These are phyloP conservation scores for Apiospora arundinis DNA, from an alignment of 2,329 filamentous ascomycete species.

Conservation along the genomic window DNA sequence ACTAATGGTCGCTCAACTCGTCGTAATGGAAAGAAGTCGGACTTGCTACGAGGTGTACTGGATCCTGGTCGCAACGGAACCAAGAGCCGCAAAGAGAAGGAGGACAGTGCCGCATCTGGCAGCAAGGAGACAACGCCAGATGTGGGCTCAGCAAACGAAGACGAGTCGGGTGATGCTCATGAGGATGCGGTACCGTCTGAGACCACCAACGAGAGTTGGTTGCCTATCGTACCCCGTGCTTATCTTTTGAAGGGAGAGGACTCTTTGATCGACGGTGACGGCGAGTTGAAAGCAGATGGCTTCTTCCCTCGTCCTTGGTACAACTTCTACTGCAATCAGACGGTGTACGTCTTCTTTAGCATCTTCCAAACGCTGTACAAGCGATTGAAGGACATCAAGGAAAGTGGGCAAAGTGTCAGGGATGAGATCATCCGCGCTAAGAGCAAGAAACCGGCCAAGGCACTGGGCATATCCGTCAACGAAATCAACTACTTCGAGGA, in stretches of 20 bases:
- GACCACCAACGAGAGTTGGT: constrained; percentile 67
- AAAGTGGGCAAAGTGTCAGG: constrained; percentile 74
- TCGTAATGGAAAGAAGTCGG: constrained; percentile 77
- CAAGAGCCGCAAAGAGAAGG: constrained; percentile 74
- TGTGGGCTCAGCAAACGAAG: constrained; percentile 76
- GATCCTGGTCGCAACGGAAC: constrained; percentile 78
- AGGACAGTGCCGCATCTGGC: constrained; percentile 76
- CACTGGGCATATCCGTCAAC: constrained; percentile 84
- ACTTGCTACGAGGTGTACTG: constrained; percentile 84
- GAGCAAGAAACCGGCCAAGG: constrained; percentile 78
- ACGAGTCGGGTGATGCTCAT: constrained; percentile 70
- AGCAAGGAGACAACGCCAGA: constrained; percentile 93
- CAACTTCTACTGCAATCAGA: constrained; percentile 90
- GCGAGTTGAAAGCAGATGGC: constrained; percentile 76
- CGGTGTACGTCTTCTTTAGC: constrained; percentile 92
- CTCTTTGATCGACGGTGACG: constrained; percentile 62
- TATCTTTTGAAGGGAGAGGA: constrained; percentile 61
- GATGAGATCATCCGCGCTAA: constrained; percentile 77
- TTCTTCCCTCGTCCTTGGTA: constrained; percentile 82
- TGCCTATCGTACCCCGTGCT: constrained; percentile 65
- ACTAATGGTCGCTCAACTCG: constrained; percentile 68
- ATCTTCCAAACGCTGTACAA: constrained; percentile 92
- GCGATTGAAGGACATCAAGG: constrained; percentile 83
- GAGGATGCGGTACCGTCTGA: constrained; percentile 67
- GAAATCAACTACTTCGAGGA: constrained; percentile 78